Base-by-base conservation (phyloP, 2,329 filamentous ascomycete species). In the Diaporthe nobilis region DNA sequence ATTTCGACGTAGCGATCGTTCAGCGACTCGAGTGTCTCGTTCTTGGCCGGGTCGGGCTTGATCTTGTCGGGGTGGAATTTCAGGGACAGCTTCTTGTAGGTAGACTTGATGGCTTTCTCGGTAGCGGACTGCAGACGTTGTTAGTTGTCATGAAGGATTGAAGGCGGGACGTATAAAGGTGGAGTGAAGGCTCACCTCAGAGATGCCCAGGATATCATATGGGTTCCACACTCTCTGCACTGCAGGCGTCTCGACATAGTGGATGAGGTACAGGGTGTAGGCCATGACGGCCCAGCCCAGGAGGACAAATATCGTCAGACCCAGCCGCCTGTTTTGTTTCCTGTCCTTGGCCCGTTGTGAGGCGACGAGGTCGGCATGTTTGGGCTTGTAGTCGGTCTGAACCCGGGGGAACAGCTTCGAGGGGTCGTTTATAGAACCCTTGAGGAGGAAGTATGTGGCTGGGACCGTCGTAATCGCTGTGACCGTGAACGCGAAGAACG, bases 401-500 rank as follows among this genome's bases (percentile, higher is more conserved):
- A 98, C 96, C 82, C 94, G 92, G 72, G 94, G 92, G 77, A 95
- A 95, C 76, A 94, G 94, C 79, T 92, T 94, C 83, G 95, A 93
- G 78, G 95, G 91, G 81, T 95, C 88, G 79, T 87, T 94, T 67
- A 77, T 65, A 84, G 91, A 94, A 60, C 95, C 92, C 83, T 93
- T 94, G 81, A 98, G 89, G 80, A 98, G 92, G 79, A 92, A 94
- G 86, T 97, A 98, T 81, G 96, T 98, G 82, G 98, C 90, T 77
- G 96, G 96, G 76, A 98, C 87, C 47, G 97, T 98, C 85, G 98
- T 90, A 79, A 99, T 92, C 82, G 93, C 92, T 78, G 94, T 92
- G 82, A 98, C 90, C 58, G 96, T 98, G 83, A 98, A 92, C 86
- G 98, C 93, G 89, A 99, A 99, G 91, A 98, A 98, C 80, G 97